Conservation (phyloP, 2,329 filamentous ascomycete species). For the Nakataea oryzae region DNA sequence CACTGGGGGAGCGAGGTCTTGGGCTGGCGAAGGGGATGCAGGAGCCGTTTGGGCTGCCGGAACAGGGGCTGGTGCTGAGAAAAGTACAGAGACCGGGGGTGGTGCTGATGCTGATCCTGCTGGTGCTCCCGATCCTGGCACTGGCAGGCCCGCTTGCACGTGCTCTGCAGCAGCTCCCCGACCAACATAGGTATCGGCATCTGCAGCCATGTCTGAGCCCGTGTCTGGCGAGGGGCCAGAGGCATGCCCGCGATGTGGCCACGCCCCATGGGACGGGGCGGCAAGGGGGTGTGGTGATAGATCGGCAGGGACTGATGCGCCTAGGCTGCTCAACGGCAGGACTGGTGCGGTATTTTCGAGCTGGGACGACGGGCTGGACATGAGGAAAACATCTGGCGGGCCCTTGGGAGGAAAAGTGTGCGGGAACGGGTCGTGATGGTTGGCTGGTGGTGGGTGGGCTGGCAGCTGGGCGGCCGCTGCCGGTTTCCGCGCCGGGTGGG, state of each 20-base stretch:
- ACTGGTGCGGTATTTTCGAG: conserved; percentile 42
- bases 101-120: conserved; percentile 1
- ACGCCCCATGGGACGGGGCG: conserved; percentile 1
- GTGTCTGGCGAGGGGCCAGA: conserved; percentile 1
- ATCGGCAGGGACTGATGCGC: conserved; percentile 5
- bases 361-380: conserved; percentile 40
- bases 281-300: background rate
- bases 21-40: background rate
- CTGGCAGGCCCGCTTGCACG: background rate
- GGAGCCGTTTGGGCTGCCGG: conserved; percentile 18
- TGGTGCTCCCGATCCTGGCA: background rate
- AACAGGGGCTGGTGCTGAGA: conserved; percentile 17
- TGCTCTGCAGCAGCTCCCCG: background rate
- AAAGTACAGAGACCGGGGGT: background rate
- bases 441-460: background rate
- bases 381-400: conserved; percentile 46
- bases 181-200: background rate
- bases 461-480: background rate
- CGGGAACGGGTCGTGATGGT: conserved; percentile 15
- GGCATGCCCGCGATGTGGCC: background rate
- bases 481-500: background rate
- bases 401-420: conserved; percentile 12
- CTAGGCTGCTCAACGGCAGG: conserved; percentile 12
- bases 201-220: background rate
- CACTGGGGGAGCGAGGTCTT: background rate